These are phyloP conservation scores for Russula vinacea DNA, from an alignment of 768 basidiomycete genomes.

Conservation along the genomic window DNA sequence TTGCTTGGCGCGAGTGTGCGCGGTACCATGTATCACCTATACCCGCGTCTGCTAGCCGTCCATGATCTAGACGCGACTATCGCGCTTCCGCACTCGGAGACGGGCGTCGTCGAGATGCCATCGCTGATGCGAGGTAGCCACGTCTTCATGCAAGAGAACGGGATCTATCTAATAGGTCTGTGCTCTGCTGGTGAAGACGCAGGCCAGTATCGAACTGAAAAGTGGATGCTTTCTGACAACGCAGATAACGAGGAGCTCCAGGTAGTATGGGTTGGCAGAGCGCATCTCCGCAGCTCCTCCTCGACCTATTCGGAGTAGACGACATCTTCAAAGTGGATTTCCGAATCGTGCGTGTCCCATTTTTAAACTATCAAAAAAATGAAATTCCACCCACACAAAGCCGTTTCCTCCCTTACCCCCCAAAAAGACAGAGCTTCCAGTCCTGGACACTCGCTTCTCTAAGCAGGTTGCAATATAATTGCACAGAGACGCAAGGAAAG, in stretches of 20 bases:
- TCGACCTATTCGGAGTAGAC: slow-evolving; percentile 82
- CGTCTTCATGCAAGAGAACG: slow-evolving; percentile 83
- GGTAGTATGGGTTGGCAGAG: slow-evolving; percentile 90
- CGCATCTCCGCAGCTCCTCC: slow-evolving; percentile 75
- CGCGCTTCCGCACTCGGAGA: slow-evolving; percentile 61
- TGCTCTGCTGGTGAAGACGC: slow-evolving; percentile 8
- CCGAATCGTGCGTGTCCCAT: slow-evolving; percentile 55
- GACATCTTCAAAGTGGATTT: slow-evolving; percentile 68
- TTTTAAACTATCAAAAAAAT: background rate
- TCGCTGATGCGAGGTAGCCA: slow-evolving; percentile 79
- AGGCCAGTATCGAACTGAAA: slow-evolving; percentile 1
- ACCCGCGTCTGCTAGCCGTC: slow-evolving; percentile 83
- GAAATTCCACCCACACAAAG: background rate
- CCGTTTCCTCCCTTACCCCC: background rate
- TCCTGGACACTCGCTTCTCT: slow-evolving; percentile 71
- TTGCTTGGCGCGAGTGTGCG: slow-evolving; percentile 69
- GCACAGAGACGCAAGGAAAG: slow-evolving; percentile 57
- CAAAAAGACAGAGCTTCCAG: slow-evolving; percentile 63
- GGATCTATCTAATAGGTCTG: slow-evolving; percentile 89
- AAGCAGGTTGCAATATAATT: slow-evolving; percentile 84
- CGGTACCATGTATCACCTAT: slow-evolving; percentile 71
- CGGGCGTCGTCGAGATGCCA: slow-evolving; percentile 63
- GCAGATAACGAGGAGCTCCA: slow-evolving; percentile 84
- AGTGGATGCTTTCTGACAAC: background rate
- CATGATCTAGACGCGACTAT: slow-evolving; percentile 75